Base-by-base conservation (phyloP, 1,139 yeast genomes). In the Pichia sp. region DNA sequence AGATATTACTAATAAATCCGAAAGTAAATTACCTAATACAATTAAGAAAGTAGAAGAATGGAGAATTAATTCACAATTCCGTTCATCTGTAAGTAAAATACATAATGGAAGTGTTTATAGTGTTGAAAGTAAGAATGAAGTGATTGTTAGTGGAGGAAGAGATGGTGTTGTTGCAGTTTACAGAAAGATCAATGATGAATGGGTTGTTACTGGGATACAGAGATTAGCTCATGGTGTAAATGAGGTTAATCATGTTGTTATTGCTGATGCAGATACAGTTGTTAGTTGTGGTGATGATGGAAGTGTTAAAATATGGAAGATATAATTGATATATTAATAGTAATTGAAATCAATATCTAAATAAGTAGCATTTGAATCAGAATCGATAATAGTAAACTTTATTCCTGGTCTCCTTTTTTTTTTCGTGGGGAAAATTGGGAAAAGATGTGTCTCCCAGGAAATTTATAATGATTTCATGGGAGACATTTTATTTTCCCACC, bases 241-340 rank as follows among this genome's bases (percentile, higher is more conserved):
- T 56, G 98, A 92, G 60, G 69, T 83, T 37, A 92, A 92, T 58
- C 69, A 80, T 48, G 87, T 89, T 3, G 71, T 74, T 33, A 89
- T 96, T 96, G 74, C 78, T 46, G 64, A 62, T 23, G 64, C 62
- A 4, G 85, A 80, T 52, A 66, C 72, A n/a, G 56, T 87, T 31
- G 69, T 85, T 10, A 82, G 92, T 5, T 94, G 87, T 20, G 97
- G 97, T 11, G 98, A 90, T 57, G 97, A 90, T 57, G 95, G 96
- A 0, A 55, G 62, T 39, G 79, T 86, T 2, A 83, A 82, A 52
- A 60, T 87, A 29, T 89, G 96, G 96, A 45, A 26, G 23, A 29
- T n/a, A n/a, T n/a, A n/a, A n/a, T n/a, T n/a, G n/a, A n/a, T n/a
- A n/a, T n/a, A n/a, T n/a, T n/a, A n/a, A n/a, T n/a, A n/a, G n/a